These are phyloP conservation scores for Ormosia semicastrata DNA, from an alignment of 306 rosid species.

Conservation along the genomic window DNA sequence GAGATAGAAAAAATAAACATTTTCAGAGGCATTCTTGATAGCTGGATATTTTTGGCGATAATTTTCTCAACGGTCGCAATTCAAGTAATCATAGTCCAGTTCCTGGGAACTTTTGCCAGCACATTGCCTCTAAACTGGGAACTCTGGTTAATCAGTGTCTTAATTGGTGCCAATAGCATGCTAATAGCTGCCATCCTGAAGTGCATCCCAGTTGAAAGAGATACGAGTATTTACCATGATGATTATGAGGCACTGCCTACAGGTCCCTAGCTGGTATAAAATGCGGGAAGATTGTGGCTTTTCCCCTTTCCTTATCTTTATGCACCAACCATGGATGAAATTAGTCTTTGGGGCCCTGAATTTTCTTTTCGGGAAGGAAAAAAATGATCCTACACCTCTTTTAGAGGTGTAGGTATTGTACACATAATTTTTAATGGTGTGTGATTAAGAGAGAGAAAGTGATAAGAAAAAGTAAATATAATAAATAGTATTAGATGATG, in stretches of 20 bases:
- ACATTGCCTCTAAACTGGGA: conserved; percentile 67
- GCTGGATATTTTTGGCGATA: conserved; percentile 58
- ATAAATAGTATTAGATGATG: too few relatives aligned
- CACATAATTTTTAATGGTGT: too few relatives aligned
- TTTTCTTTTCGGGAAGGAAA: neutral
- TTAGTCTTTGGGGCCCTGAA: neutral
- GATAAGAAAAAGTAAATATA: too few relatives aligned
- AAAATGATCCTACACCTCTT: too few relatives aligned
- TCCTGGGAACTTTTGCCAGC: conserved; percentile 61
- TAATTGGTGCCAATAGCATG: conserved; percentile 57
- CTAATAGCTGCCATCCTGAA: conserved; percentile 51
- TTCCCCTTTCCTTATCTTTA: neutral
- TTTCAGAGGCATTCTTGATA: conserved; percentile 52
- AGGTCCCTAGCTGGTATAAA: conserved; percentile 44
- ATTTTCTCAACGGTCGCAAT: conserved; percentile 48
- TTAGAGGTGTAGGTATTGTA: too few relatives aligned
- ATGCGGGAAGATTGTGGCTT: neutral
- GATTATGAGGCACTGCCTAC: conserved; percentile 51
- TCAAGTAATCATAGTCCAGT: conserved; percentile 55
- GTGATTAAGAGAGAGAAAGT: too few relatives aligned
- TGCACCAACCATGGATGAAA: neutral
- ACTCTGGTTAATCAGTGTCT: conserved; percentile 53
- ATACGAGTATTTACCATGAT: conserved; percentile 38
- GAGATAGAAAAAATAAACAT: conserved; percentile 64
- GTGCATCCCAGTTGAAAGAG: conserved; percentile 52